Base-by-base conservation (phyloP, 2,329 filamentous ascomycete genomes). In the Fusarium sp. region DNA sequence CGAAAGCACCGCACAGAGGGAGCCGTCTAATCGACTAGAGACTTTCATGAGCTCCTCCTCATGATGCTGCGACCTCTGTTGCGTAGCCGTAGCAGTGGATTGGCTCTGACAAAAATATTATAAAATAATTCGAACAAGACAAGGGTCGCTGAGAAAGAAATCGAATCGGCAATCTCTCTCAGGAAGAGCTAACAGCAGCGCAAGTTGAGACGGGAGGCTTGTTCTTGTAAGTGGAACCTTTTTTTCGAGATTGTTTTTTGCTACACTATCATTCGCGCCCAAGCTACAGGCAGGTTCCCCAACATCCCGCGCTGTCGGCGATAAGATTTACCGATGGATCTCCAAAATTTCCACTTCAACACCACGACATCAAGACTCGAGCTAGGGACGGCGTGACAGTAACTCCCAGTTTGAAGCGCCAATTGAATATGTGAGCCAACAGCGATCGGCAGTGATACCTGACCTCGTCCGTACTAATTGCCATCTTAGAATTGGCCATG, bases 31-130 rank as follows among this genome's bases (percentile, higher is more conserved):
- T 84, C 83, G 84, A 80, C 80, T 83, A 73, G 82, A 79, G 79
- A 83, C 79, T 85, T 83, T 88, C 86, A 88, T 88, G 84, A 81
- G 85, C 78, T 82, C 80, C 80, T 83, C 81, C 77, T 80, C 83
- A 85, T 86, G 78, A 69, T 81, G 74, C 59, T 68, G 67, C 58
- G 67, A 58, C 60, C 56, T 49, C 47, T 51, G 60, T 64, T 44
- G 26, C 53, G 51, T 65, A 53, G 56, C 57, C 55, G 65, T 52
- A 60, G 56, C 52, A 39, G 5, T 36, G 10, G 8, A 49, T 51
- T 52, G 47, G 34, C 46, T 46, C 34, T 48, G 30, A 20, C 12
- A 34, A 30, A 21, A 45, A 39, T 15, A 20, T 42, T 15, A 40
- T 28, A 45, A 49, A 39, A 36, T 21, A 30, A 11, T 28, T 38